Percentiles rank a stretch among this genome's conserved stretches.
Conservation (phyloP, 768 basidiomycete genomes). For the Cystobasidium tubakii region DNA sequence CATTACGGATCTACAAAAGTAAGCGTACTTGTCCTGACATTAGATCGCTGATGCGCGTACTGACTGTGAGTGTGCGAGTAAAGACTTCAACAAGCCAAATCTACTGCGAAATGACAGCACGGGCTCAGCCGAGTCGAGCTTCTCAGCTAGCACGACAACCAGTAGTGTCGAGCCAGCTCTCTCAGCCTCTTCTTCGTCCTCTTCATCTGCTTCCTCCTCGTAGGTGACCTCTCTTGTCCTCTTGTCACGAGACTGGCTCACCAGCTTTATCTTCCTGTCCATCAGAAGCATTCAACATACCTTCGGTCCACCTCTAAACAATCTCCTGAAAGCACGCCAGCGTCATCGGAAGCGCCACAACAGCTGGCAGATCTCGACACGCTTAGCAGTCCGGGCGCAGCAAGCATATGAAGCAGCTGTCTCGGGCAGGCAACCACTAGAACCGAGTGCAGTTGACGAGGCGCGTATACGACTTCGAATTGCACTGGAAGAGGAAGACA, state of each 20-base stretch:
- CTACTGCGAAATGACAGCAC: conserved; percentile 10
- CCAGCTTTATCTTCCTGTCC: background rate
- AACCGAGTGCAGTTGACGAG: background rate
- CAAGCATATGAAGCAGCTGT: conserved; percentile 18
- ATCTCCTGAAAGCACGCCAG: conserved; percentile 3
- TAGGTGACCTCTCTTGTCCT: background rate
- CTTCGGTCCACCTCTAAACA: conserved; percentile 6
- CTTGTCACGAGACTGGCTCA: too few relatives aligned
- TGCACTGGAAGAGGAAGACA: conserved; percentile 25
- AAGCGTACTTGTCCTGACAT: background rate
- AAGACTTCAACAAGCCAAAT: background rate
- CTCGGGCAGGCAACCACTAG: background rate
- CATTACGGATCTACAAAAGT: conserved; percentile 20
- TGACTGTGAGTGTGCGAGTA: background rate
- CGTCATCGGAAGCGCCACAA: conserved; percentile 28
- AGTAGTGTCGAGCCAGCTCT: background rate
- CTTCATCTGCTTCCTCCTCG: background rate
- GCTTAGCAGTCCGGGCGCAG: conserved; percentile 19
- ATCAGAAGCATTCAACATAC: background rate
- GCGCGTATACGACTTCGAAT: conserved; percentile 23
- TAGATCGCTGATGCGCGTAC: background rate
- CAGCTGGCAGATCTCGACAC: conserved; percentile 29
- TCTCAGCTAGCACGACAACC: background rate
- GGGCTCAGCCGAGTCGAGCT: background rate
- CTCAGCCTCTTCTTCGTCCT: conserved; percentile 1